Conservation (phyloP, 352 stramenopile species). For the Phytophthora fragariae region DNA sequence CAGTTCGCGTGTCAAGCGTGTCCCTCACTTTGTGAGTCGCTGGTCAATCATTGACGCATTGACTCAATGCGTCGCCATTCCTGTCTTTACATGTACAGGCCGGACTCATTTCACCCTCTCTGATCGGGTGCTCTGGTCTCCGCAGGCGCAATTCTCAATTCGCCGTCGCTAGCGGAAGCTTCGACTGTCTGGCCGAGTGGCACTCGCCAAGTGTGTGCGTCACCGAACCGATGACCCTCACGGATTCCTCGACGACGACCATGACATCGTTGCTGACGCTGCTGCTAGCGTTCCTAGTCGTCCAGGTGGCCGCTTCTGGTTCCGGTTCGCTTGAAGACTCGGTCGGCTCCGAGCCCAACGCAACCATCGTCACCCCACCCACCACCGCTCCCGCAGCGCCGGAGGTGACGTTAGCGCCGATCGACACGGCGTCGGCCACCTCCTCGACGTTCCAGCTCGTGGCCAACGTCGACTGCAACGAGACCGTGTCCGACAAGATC, state of each 20-base stretch:
- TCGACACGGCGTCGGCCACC: constrained; percentile 46
- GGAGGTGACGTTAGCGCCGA: constrained; percentile 30
- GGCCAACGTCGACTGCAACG: constrained; percentile 48
- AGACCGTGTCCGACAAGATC: constrained; percentile 48
- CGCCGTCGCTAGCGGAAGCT: neutral
- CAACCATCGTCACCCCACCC: neutral
- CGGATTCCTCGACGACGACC: constrained; percentile 13
- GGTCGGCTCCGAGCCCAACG: constrained; percentile 12
- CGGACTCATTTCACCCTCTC: constrained; percentile 23
- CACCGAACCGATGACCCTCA: neutral
- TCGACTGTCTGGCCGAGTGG: neutral
- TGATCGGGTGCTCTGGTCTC: constrained; percentile 37
- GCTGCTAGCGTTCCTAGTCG: constrained; percentile 24
- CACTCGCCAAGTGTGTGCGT: no score
- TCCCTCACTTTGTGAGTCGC: constrained; percentile 1
- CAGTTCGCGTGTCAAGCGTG: constrained; percentile 13
- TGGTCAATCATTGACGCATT: no score
- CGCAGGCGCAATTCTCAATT: constrained; percentile 19
- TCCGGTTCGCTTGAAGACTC: constrained; percentile 27
- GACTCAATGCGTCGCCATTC: constrained; percentile 9
- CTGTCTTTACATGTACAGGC: constrained; percentile 21
- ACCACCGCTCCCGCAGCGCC: constrained; percentile 9
- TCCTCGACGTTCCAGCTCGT: constrained; percentile 64
- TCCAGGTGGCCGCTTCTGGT: constrained; percentile 8
- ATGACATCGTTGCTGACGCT: constrained; percentile 15